A percentile compares a stretch with the other conserved stretches of the same genome.
phyloP scores from a whole-genome alignment of 2,329 filamentous ascomycete genomes.

The Mollisia scopiformis region DNA sequence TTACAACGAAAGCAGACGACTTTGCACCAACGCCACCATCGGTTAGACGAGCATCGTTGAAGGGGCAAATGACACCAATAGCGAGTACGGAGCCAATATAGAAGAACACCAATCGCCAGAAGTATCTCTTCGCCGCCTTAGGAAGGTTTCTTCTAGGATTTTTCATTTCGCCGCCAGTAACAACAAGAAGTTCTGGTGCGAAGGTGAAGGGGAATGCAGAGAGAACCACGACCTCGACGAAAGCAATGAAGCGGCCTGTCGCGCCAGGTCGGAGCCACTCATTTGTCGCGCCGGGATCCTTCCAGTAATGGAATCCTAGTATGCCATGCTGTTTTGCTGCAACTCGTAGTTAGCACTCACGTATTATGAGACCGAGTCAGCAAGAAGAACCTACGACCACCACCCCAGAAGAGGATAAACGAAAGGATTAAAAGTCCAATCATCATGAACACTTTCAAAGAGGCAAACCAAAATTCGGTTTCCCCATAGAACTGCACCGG shows the following conservation, averaged over 20 bases:
- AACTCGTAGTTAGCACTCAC: neutral
- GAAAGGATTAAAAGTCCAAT: conserved; percentile 35
- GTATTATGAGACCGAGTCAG: too few relatives aligned
- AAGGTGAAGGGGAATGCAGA: conserved; percentile 54
- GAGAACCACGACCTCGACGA: conserved; percentile 50
- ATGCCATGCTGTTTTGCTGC: conserved; percentile 29
- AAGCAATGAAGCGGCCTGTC: conserved; percentile 54
- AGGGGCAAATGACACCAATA: conserved; percentile 63
- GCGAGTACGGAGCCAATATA: conserved; percentile 59
- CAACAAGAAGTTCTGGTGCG: conserved; percentile 54
- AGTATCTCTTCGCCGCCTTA: conserved; percentile 59
- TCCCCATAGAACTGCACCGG: conserved; percentile 62
- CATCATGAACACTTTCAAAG: conserved; percentile 37
- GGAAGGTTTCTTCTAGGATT: conserved; percentile 61
- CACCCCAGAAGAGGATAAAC: conserved; percentile 40
- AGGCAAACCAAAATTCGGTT: conserved; percentile 55
- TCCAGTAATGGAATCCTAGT: conserved; percentile 52
- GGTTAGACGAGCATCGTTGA: conserved; percentile 52
- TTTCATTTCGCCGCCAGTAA: conserved; percentile 60
- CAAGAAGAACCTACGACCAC: conserved; percentile 31
- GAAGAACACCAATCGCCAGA: conserved; percentile 65
- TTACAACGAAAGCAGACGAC: conserved; percentile 54
- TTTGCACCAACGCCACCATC: conserved; percentile 48
- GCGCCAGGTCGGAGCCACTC: conserved; percentile 43
- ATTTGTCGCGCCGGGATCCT: conserved; percentile 48